Percentiles rank a stretch among this genome's conserved stretches.
Conservation (phyloP, 495 filamentous ascomycete genomes). For the Delitschia confertaspora region DNA sequence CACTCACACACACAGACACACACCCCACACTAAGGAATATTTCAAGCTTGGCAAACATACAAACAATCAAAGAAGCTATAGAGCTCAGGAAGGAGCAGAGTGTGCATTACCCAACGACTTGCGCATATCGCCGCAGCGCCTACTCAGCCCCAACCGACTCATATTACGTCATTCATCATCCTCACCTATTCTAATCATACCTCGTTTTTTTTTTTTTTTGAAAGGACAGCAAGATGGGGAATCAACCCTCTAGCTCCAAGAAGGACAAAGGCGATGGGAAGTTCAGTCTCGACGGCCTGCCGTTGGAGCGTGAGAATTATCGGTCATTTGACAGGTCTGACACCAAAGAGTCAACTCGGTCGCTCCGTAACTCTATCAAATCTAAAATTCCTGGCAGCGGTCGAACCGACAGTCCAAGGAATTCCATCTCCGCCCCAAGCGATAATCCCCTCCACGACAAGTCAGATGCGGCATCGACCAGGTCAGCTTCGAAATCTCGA, state of each 20-base stretch:
- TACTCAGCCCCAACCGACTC: background rate
- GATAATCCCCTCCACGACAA: conserved; percentile 52
- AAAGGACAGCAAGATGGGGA: conserved; percentile 60
- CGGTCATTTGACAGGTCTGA: conserved; percentile 90
- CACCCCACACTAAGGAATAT: background rate
- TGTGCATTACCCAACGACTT: conserved; percentile 1
- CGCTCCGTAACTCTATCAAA: conserved; percentile 61
- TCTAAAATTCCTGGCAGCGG: conserved; percentile 65
- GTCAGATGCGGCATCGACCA: conserved; percentile 65
- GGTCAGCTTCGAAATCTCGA: conserved; percentile 48
- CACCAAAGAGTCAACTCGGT: conserved; percentile 88
- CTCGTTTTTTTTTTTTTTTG: background rate
- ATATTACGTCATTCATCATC: no score
- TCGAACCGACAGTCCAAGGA: conserved; percentile 74
- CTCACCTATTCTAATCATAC: background rate
- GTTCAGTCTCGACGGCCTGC: conserved; percentile 37
- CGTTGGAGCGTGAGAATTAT: conserved; percentile 56
- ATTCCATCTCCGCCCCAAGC: conserved; percentile 55
- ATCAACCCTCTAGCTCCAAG: conserved; percentile 67
- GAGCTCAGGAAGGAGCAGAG: conserved; percentile 3
- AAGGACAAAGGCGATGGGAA: conserved; percentile 30
- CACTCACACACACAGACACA: background rate
- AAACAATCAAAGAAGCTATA: background rate
- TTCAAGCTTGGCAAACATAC: conserved; percentile 13
- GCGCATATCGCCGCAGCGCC: background rate